These are phyloP conservation scores for Dactylella cylindrospora DNA, from an alignment of 2,329 filamentous ascomycete species.

Conservation along the genomic window DNA sequence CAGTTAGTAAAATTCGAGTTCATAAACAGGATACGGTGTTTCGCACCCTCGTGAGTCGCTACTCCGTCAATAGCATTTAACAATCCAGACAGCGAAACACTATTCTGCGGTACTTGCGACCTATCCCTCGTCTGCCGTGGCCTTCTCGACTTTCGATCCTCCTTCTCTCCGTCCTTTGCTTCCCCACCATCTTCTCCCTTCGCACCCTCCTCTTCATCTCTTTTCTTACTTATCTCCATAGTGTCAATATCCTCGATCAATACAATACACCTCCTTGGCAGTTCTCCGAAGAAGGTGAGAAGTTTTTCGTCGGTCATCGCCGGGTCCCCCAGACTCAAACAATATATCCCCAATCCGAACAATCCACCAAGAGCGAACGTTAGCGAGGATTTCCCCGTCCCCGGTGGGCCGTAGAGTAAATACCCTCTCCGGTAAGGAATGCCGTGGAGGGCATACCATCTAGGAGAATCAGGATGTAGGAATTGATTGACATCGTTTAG, in stretches of 20 bases:
- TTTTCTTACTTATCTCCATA: constrained; percentile 57
- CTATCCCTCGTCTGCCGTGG: too few relatives aligned
- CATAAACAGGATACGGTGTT: not conserved
- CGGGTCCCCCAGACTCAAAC: constrained; percentile 56
- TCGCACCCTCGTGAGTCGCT: constrained; percentile 64
- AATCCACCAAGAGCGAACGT: constrained; percentile 52
- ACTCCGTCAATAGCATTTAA: constrained; percentile 72
- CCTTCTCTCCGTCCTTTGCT: constrained; percentile 9
- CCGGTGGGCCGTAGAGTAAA: constrained; percentile 53
- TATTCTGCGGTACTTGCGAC: constrained; percentile 43
- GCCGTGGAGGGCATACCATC: constrained; percentile 50
- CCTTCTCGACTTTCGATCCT: not conserved
- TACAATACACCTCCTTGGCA: constrained; percentile 53
- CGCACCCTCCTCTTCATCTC: constrained; percentile 32
- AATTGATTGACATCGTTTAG: constrained; percentile 52
- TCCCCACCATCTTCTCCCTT: constrained; percentile 45
- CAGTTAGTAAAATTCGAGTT: not conserved
- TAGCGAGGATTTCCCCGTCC: constrained; percentile 54
- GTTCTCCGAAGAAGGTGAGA: constrained; percentile 49
- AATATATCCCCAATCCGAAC: constrained; percentile 52
- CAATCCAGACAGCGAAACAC: constrained; percentile 66
- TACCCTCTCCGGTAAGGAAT: constrained; percentile 52
- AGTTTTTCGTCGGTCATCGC: constrained; percentile 50
- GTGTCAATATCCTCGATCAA: constrained; percentile 54
- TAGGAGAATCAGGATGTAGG: constrained; percentile 49